These are phyloP conservation scores for Fagus sylvatica DNA, from an alignment of 306 rosid species.

Conservation along the genomic window DNA sequence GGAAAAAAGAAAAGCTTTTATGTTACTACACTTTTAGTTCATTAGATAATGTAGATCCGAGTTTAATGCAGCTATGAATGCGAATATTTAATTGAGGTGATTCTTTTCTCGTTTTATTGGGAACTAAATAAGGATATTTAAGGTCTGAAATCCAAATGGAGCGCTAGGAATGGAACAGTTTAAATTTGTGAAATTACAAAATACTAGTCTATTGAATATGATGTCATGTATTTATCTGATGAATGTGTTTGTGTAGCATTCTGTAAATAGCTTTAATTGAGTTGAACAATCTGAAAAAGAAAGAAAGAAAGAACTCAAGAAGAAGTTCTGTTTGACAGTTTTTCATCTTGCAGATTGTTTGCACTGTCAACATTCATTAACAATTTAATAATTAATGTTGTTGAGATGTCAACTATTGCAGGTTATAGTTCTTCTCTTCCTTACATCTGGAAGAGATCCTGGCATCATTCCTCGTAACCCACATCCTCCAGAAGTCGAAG, in stretches of 20 bases:
- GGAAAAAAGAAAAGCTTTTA: not conserved
- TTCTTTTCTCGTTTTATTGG: not conserved
- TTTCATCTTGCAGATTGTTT: not conserved
- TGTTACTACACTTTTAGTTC: not conserved
- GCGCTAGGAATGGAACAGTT: not conserved
- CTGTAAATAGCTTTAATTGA: not conserved
- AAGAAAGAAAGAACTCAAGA: not conserved
- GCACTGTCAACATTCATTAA: not conserved
- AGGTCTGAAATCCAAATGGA: conserved; percentile 11
- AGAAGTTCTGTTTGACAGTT: not conserved
- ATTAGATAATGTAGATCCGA: not conserved
- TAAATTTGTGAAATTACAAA: not conserved
- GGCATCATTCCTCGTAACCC: conserved; percentile 72
- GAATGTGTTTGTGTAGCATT: not conserved
- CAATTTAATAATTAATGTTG: not conserved
- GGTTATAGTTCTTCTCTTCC: conserved; percentile 62
- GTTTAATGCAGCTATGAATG: not conserved
- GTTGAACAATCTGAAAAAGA: not conserved
- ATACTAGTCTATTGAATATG: not conserved
- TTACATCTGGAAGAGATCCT: conserved; percentile 85
- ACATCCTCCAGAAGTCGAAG: conserved; percentile 61
- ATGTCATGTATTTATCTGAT: not conserved
- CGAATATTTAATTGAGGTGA: not conserved
- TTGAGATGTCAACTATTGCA: conserved; percentile 31
- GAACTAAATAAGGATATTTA: not conserved